phyloP scores from a whole-genome alignment of 164 flowering plant species.

The Chimonanthus praecox region DNA sequence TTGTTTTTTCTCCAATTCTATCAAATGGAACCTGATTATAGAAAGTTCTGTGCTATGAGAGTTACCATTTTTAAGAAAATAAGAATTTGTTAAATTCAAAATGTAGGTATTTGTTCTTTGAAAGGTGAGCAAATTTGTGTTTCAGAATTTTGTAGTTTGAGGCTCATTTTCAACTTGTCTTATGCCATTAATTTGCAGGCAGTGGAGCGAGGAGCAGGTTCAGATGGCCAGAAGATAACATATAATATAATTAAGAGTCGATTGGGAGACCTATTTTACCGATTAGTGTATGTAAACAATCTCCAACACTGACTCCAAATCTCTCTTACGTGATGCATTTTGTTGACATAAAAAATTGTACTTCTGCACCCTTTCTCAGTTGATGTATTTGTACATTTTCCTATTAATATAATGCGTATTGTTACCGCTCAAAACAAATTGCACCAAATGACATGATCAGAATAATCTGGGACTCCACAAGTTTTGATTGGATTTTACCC shows the following conservation, averaged over 20 bases:
- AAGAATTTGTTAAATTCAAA: too few species aligned
- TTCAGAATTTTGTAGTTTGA: background rate
- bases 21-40: background rate
- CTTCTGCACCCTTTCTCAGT: background rate
- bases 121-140: background rate
- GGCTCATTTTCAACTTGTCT: background rate
- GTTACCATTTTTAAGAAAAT: too few species aligned
- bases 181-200: conserved; percentile 47
- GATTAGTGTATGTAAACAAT: conserved; percentile 75
- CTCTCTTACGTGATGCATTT: too few species aligned
- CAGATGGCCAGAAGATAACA: conserved; percentile 92
- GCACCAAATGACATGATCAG: background rate
- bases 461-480: background rate
- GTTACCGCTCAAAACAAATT: too few species aligned
- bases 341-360: too few species aligned
- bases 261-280: conserved; percentile 90
- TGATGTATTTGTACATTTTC: too few species aligned
- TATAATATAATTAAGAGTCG: conserved; percentile 88
- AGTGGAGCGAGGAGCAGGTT: conserved; percentile 94
- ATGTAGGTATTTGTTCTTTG: background rate
- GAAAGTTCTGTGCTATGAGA: too few species aligned
- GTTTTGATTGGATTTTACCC: too few species aligned
- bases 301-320: background rate
- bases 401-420: too few species aligned
- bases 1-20: background rate